A percentile compares a stretch with the other conserved stretches of the same genome.
These are phyloP conservation scores for Crucibulum laeve DNA, from an alignment of 768 basidiomycete species.

Conservation along the genomic window DNA sequence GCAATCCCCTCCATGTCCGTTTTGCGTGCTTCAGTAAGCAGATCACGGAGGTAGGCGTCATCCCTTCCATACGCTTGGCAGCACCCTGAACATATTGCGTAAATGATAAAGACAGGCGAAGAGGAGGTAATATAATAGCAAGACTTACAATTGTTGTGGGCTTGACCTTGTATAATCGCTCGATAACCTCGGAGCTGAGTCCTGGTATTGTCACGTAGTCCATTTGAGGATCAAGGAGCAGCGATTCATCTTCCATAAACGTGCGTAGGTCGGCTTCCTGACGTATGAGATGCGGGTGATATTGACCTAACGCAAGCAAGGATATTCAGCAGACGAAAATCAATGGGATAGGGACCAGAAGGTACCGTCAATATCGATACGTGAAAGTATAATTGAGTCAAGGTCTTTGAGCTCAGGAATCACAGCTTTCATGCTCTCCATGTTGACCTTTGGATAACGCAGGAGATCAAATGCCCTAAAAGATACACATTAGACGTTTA, in stretches of 20 bases:
- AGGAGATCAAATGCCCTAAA: conserved; percentile 75
- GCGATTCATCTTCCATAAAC: conserved; percentile 74
- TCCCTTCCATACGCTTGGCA: conserved; percentile 90
- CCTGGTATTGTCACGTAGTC: conserved; percentile 66
- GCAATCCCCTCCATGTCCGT: conserved; percentile 24
- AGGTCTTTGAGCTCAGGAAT: conserved; percentile 49
- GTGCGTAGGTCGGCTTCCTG: conserved; percentile 72
- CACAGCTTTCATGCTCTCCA: conserved; percentile 31
- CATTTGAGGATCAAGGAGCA: conserved; percentile 63
- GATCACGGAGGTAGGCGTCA: conserved; percentile 79
- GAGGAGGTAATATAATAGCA: not conserved
- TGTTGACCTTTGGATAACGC: conserved; percentile 48
- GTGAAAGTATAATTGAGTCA: conserved; percentile 46
- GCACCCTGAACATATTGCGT: conserved; percentile 56
- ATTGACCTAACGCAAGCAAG: conserved; percentile 39
- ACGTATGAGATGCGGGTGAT: conserved; percentile 58
- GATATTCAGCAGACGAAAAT: not conserved
- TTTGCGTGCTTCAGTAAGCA: conserved; percentile 64
- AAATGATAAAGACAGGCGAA: too few relatives aligned
- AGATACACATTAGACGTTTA: not conserved
- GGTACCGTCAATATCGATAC: conserved; percentile 72
- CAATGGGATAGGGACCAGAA: not conserved
- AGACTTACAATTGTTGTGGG: conserved; percentile 66
- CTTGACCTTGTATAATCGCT: conserved; percentile 52
- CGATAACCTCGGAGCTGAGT: conserved; percentile 72